phyloP scores from a whole-genome alignment of 2,329 filamentous ascomycete genomes.

The Aspergillus puulaauensis region DNA sequence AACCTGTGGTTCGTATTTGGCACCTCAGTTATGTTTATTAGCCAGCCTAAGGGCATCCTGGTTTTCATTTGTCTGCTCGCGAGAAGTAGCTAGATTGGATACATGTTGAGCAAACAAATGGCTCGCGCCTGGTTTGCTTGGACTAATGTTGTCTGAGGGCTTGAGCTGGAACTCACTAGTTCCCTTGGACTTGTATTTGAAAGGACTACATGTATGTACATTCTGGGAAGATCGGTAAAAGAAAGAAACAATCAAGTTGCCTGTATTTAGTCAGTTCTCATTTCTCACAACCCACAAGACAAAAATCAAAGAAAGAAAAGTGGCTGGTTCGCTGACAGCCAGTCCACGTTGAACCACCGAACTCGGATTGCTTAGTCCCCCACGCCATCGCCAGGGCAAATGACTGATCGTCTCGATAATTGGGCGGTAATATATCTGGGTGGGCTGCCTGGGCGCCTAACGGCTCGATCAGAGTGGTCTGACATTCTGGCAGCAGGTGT shows the following conservation, averaged over 20 bases:
- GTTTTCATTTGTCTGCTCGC: slow-evolving; percentile 1
- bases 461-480: slow-evolving; percentile 6
- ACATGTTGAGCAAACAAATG: slow-evolving; percentile 5
- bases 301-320: too few species aligned
- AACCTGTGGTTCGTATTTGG: too few species aligned
- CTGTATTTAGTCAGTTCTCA: too few species aligned
- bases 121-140: slow-evolving; percentile 16
- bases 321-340: too few species aligned
- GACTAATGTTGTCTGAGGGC: slow-evolving; percentile 9
- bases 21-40: too few species aligned
- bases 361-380: too few species aligned
- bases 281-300: too few species aligned
- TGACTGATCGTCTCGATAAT: background rate
- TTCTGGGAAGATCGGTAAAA: background rate
- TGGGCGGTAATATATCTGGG: too few species aligned
- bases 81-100: slow-evolving; percentile 12
- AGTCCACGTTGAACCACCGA: too few species aligned
- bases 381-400: background rate
- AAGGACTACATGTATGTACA: slow-evolving; percentile 2
- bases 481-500: background rate
- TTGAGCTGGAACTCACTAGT: slow-evolving; percentile 13
- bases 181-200: slow-evolving; percentile 1
- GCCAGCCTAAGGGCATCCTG: background rate
- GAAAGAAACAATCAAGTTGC: background rate
- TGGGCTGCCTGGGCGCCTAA: slow-evolving; percentile 14